phyloP scores from a whole-genome alignment of 768 basidiomycete species.

The Ramaria rubella region DNA sequence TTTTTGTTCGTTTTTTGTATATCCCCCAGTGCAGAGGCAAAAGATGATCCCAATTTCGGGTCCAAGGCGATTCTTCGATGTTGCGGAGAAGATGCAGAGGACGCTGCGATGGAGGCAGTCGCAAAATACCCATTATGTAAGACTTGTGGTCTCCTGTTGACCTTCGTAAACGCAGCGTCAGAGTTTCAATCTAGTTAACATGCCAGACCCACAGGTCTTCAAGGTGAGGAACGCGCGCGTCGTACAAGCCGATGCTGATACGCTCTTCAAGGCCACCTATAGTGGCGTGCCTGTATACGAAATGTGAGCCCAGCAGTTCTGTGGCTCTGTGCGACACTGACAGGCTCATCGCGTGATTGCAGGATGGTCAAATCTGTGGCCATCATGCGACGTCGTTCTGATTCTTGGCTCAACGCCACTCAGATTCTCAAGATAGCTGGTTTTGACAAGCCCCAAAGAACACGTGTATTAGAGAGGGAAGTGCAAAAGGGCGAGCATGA shows the following conservation, averaged over 20 bases:
- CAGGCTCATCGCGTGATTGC: constrained; percentile 28
- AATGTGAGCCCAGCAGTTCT: constrained; percentile 44
- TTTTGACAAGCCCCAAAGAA: constrained; percentile 97
- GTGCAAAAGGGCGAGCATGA: constrained; percentile 98
- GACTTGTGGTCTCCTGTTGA: constrained; percentile 2
- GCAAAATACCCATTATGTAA: not conserved
- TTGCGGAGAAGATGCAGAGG: not conserved
- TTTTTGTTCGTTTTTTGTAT: not conserved
- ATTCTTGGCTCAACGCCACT: constrained; percentile 98
- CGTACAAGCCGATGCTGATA: constrained; percentile 12
- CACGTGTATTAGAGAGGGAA: constrained; percentile 94
- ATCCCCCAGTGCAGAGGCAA: not conserved
- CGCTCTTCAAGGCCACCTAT: constrained; percentile 65
- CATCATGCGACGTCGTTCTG: constrained; percentile 93
- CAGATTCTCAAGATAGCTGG: constrained; percentile 99
- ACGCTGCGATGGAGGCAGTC: not conserved
- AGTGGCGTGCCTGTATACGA: constrained; percentile 91
- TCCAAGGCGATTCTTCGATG: constrained; percentile 7
- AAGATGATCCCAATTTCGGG: constrained; percentile 5
- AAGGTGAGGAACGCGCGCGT: constrained; percentile 46
- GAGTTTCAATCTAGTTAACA: constrained; percentile 21
- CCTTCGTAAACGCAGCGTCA: constrained; percentile 6
- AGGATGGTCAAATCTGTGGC: constrained; percentile 96
- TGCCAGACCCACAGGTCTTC: constrained; percentile 86
- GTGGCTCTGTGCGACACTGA: not conserved